Base-by-base conservation (phyloP, 768 basidiomycete genomes). In the Lentinula raphanica region DNA sequence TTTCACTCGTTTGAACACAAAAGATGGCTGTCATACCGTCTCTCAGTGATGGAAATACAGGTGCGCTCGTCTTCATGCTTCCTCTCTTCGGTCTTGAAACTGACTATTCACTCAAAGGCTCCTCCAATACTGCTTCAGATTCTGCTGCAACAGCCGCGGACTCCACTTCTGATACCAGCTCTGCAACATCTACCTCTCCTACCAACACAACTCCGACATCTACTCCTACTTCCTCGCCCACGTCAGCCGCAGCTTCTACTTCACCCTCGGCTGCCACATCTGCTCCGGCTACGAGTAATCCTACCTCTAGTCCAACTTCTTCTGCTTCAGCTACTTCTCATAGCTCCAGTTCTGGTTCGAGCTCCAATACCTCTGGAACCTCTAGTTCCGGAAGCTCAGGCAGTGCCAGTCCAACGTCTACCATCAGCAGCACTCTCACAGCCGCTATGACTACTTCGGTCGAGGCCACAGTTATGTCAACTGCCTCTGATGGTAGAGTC, bases 251-350 rank as follows among this genome's bases (percentile, higher is more conserved):
- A 1, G 11, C 35, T 39, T 23, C 48, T 23, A 28, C 48, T 15
- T 28, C 54, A 2, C n/a, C 51, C 21, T 19, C 54, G 12, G 27
- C 54, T 42, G 9, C 54, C 25, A 25, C 40, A 15, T 42, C 54
- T 19, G 19, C 54, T 6, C 21, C 49, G 7, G 19, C 19, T 32
- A 31, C 49, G 8, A 21, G 29, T 21, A 32, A 25, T n/a, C 17
- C 40, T 46, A 15, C 55, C 27, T 32, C 55, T 11, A 29, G 23
- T 28, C 19, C 55, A 5, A 15, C 27, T 9, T 54, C 53, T 9
- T 58, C 62, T 32, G 55, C 42, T 45, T 51, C 64, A 19, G 42
- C 45, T 31, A 21, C 61, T 6, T 40, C 53, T 12, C 25, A 54
- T 19, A 45, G 27, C 15, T 29, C 44, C 12, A 27, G 44, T 23